Base-by-base conservation (phyloP, 192 early-diverging fungal genomes). In the Mortierella claussenii region DNA sequence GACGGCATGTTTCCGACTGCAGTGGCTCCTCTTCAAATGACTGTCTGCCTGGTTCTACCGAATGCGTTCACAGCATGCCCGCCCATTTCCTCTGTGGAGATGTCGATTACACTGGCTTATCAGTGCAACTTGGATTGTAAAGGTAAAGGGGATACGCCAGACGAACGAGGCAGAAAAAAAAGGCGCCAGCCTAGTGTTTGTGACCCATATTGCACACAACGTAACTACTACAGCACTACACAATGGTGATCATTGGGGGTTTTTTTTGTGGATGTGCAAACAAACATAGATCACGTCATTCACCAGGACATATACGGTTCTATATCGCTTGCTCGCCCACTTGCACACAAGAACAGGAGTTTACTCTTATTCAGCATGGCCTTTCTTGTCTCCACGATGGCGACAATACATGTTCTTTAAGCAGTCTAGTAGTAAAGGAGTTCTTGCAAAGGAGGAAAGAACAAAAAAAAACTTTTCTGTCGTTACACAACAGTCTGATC, bases 101-200 rank as follows among this genome's bases (percentile, higher is more conserved):
- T 40, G 1, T 34, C 49, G 2, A 60, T 37, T 18, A 60, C 71
- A 1, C 33, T 75, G 32, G 63, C 71, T 2, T 66, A 75, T 49
- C 71, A 59, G 30, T 74, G 70, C 24, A 73, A 71, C 23, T 53
- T 71, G 13, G 68, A 57, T 28, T 69, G 67, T 28, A 48, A 46
- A 53, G 66, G 66, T 68, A 68, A 26, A 13, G 18, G 40, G 21
- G 54, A n/a, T n/a, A n/a, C n/a, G n/a, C n/a, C n/a, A n/a, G n/a
- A n/a, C n/a, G n/a, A n/a, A n/a, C n/a, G n/a, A n/a, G n/a, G n/a
- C n/a, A n/a, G n/a, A n/a, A n/a, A n/a, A n/a, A n/a, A n/a, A n/a
- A n/a, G n/a, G n/a, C n/a, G n/a, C n/a, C n/a, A n/a, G n/a, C n/a
- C n/a, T n/a, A n/a, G n/a, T n/a, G n/a, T n/a, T n/a, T n/a, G n/a